These are phyloP conservation scores for Tetrahymena elliotti DNA, from an alignment of 73 alveolate species.

Conservation along the genomic window DNA sequence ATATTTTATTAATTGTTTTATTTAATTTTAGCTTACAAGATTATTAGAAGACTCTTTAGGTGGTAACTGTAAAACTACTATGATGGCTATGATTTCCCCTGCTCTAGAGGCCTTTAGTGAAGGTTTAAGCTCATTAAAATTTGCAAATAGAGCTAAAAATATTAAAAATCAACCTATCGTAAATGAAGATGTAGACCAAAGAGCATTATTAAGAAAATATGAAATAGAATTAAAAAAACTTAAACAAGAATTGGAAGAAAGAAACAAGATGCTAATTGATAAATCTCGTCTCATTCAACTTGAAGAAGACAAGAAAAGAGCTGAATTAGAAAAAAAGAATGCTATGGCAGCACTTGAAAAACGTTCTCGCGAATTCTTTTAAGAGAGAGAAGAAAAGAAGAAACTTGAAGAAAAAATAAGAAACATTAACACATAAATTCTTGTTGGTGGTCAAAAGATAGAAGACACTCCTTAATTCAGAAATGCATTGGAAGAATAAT, in stretches of 20 bases:
- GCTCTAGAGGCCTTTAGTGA: constrained; percentile 66
- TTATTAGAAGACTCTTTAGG: constrained; percentile 78
- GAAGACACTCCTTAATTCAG: constrained; percentile 91
- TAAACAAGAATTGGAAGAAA: constrained; percentile 75
- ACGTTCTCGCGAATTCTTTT: constrained; percentile 65
- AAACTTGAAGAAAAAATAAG: constrained; percentile 79
- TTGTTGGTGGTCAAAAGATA: constrained; percentile 66
- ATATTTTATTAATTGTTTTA: neutral
- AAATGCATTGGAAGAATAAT: constrained; percentile 78
- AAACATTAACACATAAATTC: constrained; percentile 60
- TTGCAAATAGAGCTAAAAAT: constrained; percentile 98
- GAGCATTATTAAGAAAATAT: constrained; percentile 85
- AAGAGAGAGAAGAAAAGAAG: constrained; percentile 83
- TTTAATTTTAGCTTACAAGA: constrained; percentile 67
- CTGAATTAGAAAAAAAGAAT: constrained; percentile 81
- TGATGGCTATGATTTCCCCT: constrained; percentile 86
- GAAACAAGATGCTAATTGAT: constrained; percentile 47
- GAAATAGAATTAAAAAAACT: constrained; percentile 88
- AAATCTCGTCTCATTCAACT: constrained; percentile 62
- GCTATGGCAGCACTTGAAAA: constrained; percentile 86
- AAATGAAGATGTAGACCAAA: constrained; percentile 92
- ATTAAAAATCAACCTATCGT: constrained; percentile 92
- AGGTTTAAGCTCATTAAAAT: constrained; percentile 91
- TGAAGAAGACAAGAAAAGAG: constrained; percentile 69
- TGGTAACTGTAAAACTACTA: constrained; percentile 72